These are phyloP conservation scores for Farysia itapuensis DNA, from an alignment of 1,284 basidiomycete genomes.

Conservation along the genomic window DNA sequence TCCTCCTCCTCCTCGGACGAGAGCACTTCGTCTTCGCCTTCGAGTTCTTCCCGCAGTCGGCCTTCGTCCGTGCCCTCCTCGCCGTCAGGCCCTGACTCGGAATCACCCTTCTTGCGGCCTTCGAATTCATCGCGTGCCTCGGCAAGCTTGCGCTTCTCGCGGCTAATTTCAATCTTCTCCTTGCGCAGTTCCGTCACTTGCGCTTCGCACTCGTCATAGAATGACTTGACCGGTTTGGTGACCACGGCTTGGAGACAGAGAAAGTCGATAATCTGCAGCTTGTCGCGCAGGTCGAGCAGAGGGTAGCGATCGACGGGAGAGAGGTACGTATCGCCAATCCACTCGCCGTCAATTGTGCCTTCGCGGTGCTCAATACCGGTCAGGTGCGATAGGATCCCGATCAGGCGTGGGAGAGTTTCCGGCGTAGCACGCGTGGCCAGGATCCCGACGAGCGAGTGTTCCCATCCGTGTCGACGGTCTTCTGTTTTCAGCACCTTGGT, in stretches of 20 bases:
- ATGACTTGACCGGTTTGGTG: constrained; percentile 79
- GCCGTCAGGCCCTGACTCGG: neutral
- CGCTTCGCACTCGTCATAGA: constrained; percentile 87
- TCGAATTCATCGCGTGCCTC: constrained; percentile 74
- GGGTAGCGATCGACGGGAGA: constrained; percentile 67
- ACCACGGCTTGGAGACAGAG: constrained; percentile 86
- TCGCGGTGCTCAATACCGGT: constrained; percentile 51
- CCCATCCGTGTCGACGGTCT: constrained; percentile 51
- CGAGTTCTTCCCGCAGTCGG: constrained; percentile 6
- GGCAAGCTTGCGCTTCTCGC: constrained; percentile 75
- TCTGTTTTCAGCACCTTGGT: constrained; percentile 41
- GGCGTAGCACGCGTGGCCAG: constrained; percentile 48
- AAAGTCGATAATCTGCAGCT: constrained; percentile 81
- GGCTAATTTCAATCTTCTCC: constrained; percentile 90
- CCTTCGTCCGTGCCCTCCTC: constrained; percentile 6
- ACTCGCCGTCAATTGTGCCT: constrained; percentile 36
- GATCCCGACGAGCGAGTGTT: constrained; percentile 41
- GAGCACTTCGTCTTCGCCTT: constrained; percentile 2
- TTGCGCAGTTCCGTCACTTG: constrained; percentile 88
- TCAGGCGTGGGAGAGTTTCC: constrained; percentile 45
- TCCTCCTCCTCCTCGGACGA: constrained; percentile 64
- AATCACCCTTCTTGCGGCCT: constrained; percentile 50
- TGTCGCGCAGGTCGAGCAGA: constrained; percentile 73
- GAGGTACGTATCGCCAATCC: constrained; percentile 50
- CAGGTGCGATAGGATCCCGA: constrained; percentile 53